phyloP scores from a whole-genome alignment of 2,329 filamentous ascomycete species.

The Monosporascus cannonballus region DNA sequence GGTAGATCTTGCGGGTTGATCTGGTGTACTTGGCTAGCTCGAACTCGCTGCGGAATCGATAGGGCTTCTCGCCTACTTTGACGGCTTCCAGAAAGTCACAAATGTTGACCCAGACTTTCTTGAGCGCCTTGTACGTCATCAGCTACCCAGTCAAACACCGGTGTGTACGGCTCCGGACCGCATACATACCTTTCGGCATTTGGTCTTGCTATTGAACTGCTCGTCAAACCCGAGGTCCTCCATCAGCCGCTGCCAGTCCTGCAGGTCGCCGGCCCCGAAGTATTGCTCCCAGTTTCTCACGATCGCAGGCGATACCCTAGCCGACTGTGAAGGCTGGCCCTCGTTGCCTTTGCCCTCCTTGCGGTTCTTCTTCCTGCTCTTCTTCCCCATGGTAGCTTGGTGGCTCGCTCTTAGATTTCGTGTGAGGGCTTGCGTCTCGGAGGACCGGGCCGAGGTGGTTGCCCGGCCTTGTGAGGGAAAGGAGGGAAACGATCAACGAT shows the following conservation, averaged over 20 bases:
- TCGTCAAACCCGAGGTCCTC: conserved; percentile 34
- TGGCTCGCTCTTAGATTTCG: too few relatives aligned
- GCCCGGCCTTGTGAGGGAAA: too few relatives aligned
- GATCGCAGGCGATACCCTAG: neutral
- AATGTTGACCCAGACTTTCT: conserved; percentile 42
- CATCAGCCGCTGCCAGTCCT: conserved; percentile 33
- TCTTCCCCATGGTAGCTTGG: neutral
- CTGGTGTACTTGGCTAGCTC: conserved; percentile 32
- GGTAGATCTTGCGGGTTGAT: conserved; percentile 33
- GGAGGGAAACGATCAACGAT: too few relatives aligned
- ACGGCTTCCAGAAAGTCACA: conserved; percentile 38
- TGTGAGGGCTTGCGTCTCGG: too few relatives aligned
- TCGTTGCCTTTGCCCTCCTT: conserved; percentile 1
- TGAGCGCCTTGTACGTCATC: conserved; percentile 29
- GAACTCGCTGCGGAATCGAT: conserved; percentile 25
- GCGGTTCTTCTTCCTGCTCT: conserved; percentile 2
- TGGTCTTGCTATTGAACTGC: conserved; percentile 33
- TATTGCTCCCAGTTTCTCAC: conserved; percentile 20
- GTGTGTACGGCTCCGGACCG: too few relatives aligned
- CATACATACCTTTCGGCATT: conserved; percentile 36
- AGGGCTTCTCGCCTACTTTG: conserved; percentile 17
- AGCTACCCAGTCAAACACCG: neutral
- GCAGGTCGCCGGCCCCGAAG: conserved; percentile 4
- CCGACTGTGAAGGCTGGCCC: neutral
- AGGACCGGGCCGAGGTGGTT: too few relatives aligned